Evolutionary conservation across 148 eudicot species (phyloP), one percentile per base, ranked within the genome.

Genomic region (Salicornia ramosissima): DNA sequence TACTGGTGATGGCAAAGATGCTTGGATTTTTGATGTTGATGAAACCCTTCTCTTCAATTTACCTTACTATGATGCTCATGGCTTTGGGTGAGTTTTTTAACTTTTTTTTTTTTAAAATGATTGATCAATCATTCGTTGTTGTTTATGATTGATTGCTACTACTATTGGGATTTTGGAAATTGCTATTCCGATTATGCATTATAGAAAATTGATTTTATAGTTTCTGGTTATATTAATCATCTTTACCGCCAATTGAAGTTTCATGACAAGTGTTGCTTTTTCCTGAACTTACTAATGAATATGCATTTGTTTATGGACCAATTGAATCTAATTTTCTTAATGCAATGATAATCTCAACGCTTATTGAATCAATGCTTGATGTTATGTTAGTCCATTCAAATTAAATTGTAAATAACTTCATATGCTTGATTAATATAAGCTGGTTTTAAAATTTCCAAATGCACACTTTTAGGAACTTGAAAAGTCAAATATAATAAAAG

Each of bases 11-110:
- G 96, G 91, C 0, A 78, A 67, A 64, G 89, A 86, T 55, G 92
- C 85, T 33, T 92, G 97, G 97, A 73, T 89, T 5, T 92, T 92
- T 46, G 97, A 92, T 68, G 78, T 92, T 62, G 97, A 92, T 40
- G 94, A 92, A 79, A 92, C 97, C 5, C 74, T 92, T 75, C 83
- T 90, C 18, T 79, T 87, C 0, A 88, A 90, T 69, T 47, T 85
- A 22, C 94, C 91, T 5, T 88, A 79, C 74, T 90, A 87, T 64
- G 76, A 71, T 7, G 67, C 4, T 49, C 83, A 83, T 66, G 91
- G 86, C 21, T 92, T 61, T 69, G 94, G 96, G 96, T 90, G 30
- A 69, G 82, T 67, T 18, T 9, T 57, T 16, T n/a, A 25, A 4
- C 47, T 18, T 1, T 57, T 18, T 54, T 36, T 19, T 47, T 43